Base-by-base conservation (phyloP, 2,329 filamentous ascomycete species). In the Colletotrichum sp. region DNA sequence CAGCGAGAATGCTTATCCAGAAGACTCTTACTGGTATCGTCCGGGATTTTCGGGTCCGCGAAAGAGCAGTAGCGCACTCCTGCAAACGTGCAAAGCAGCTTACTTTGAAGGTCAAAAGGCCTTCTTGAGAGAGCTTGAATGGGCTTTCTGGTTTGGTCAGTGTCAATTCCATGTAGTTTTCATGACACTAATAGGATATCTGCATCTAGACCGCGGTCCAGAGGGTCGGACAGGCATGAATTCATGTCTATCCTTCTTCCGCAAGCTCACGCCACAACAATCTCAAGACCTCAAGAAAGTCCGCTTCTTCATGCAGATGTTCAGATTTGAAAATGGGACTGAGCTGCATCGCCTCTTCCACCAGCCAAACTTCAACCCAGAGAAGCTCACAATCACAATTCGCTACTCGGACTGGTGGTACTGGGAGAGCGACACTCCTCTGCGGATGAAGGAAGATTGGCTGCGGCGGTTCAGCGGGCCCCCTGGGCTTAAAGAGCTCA, bases 331-430 rank as follows among this genome's bases (percentile, higher is more conserved):
- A 66, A 52, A 77, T 0, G 81, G 83, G 0, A 7, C 36, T 0
- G 21, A 28, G 15, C 73, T 88, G 2, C 36, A 77, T 8, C 2
- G 24, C 0, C 67, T 88, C 1, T 77, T 88, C 0, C 18, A 26
- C 0, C 80, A 79, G 57, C 78, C 76, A 0, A 70, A 80, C 15
- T 83, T 89, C 36, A 74, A 79, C 8, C 86, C 87, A 0, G 81
- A 80, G 2, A 78, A 75, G 3, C 67, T 90, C 2, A 87, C 84
- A 0, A 78, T 90, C 13, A 90, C 88, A 0, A 84, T 90, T 9
- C 85, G 88, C 0, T 88, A 90, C 73, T 84, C 87, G 4, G 88
- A 90, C 76, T 89, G 87, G 83, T 89, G 86, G 86, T 81, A 66
- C 21, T 88, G 87, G 87, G 86, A 88, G 77, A 0, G 65, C 0